Percentiles rank a stretch among this genome's conserved stretches.
Evolutionary conservation across 768 basidiomycete species (phyloP).

Genomic region (Paxillus rubicundulus): DNA sequence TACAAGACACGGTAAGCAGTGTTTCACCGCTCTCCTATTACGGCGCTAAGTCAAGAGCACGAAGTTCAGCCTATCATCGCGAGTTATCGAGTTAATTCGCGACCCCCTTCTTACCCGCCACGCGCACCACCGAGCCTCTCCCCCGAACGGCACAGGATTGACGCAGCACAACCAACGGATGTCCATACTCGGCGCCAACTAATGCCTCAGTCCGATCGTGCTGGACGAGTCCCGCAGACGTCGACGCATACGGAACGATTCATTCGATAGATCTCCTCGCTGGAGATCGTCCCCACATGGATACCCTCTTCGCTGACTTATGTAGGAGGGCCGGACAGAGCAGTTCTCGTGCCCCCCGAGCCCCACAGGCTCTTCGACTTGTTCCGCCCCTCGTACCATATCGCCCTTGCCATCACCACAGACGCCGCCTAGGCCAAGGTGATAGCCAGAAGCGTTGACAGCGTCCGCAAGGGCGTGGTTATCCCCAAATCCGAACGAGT

Average conservation of each 20-base stretch:
- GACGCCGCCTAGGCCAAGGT: slow-evolving; percentile 5
- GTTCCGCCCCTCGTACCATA: slow-evolving; percentile 27
- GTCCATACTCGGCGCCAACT: slow-evolving; percentile 25
- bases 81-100: slow-evolving; percentile 25
- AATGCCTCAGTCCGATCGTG: slow-evolving; percentile 23
- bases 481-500: neutral
- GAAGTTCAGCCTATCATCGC: slow-evolving; percentile 34
- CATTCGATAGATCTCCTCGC: slow-evolving; percentile 30
- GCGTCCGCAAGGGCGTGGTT: neutral
- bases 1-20: slow-evolving; percentile 17
- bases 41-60: neutral
- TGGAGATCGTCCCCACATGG: slow-evolving; percentile 48
- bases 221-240: slow-evolving; percentile 13
- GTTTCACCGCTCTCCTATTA: neutral
- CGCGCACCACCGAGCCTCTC: slow-evolving; percentile 32
- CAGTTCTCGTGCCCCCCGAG: neutral
- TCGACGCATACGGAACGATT: slow-evolving; percentile 3
- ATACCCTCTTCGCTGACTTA: slow-evolving; percentile 24
- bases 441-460: neutral
- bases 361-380: slow-evolving; percentile 24
- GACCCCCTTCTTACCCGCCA: slow-evolving; percentile 24
- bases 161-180: slow-evolving; percentile 1
- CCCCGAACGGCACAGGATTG: slow-evolving; percentile 7
- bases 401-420: slow-evolving; percentile 28
- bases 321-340: neutral